These are phyloP conservation scores for Kokia cookei DNA, from an alignment of 441 rosid species.

Conservation along the genomic window DNA sequence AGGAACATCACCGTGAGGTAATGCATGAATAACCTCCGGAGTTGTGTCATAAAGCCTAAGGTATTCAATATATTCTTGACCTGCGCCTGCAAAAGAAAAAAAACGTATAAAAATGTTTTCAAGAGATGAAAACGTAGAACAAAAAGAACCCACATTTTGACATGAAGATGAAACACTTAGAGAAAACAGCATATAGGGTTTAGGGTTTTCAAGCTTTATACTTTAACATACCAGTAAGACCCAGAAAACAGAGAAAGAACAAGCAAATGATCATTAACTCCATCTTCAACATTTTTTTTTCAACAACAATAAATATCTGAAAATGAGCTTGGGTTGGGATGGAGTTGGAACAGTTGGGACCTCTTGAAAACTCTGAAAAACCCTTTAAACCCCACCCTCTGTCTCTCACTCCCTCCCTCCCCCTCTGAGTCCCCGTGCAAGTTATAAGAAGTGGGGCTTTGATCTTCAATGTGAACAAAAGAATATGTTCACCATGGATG, in stretches of 20 bases:
- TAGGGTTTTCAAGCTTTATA: neutral
- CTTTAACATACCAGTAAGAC: constrained; percentile 43
- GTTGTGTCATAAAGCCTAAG: constrained; percentile 23
- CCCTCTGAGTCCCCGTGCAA: neutral
- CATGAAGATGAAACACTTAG: neutral
- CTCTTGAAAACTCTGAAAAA: neutral
- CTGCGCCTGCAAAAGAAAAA: constrained; percentile 36
- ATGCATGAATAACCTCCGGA: constrained; percentile 19
- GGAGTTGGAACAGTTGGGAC: neutral
- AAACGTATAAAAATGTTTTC: neutral
- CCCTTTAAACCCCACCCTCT: neutral
- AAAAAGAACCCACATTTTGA: neutral
- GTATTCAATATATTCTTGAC: constrained; percentile 46
- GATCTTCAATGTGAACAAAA: neutral
- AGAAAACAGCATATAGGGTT: neutral
- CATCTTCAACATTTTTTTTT: constrained; percentile 29
- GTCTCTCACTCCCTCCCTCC: neutral
- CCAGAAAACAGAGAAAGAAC: constrained; percentile 35
- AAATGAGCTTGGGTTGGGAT: neutral
- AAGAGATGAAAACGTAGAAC: neutral
- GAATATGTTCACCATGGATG: neutral
- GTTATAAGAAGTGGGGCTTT: neutral
- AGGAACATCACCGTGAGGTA: constrained; percentile 21
- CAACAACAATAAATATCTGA: neutral
- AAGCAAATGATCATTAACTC: constrained; percentile 22